Base-by-base conservation (phyloP, 2,329 filamentous ascomycete species). In the Fusarium caatingaense region DNA sequence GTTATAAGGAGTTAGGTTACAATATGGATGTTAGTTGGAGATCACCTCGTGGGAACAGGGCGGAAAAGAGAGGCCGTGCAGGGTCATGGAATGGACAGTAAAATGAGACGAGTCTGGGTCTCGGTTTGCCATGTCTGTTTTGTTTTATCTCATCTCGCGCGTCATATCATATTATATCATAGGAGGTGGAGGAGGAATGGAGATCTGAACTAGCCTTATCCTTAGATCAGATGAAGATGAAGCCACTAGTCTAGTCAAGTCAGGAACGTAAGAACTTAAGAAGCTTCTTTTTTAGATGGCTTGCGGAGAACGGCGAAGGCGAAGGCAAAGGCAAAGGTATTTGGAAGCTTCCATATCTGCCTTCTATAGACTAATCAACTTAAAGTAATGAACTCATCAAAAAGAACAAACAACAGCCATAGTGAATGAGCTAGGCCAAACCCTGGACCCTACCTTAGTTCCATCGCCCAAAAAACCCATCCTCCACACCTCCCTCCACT, bases 401-500 rank as follows among this genome's bases (percentile, higher is more conserved):
- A 25, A 25, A 25, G 25, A 25, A 25, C 25, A 25, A 25, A 25
- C 25, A 25, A 25, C 25, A 25, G 25, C 25, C 25, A 25, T 25
- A 25, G 25, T 25, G 25, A 25, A 25, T 25, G 25, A 25, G 25
- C 25, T 25, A 25, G 25, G 25, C 20, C 21, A 48, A 32, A 53
- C 56, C 62, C 62, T 64, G 60, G 47, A 69, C 55, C 66, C 51
- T 57, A 58, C 50, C 32, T 55, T 37, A 37, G 34, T 12, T 34
- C 40, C 30, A 40, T 42, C 45, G 28, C 34, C 34, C 32, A 18
- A 37, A 27, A 56, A 53, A 64, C 46, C 47, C 30, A 32, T 68
- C 54, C 57, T 55, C 54, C 54, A 58, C 60, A 58, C 55, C 32
- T 51, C 56, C 58, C 67, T 69, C 57, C 56, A 67, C 64, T 67